Conservation (phyloP, 2,329 filamentous ascomycete genomes). For the Aspergillus candidus region DNA sequence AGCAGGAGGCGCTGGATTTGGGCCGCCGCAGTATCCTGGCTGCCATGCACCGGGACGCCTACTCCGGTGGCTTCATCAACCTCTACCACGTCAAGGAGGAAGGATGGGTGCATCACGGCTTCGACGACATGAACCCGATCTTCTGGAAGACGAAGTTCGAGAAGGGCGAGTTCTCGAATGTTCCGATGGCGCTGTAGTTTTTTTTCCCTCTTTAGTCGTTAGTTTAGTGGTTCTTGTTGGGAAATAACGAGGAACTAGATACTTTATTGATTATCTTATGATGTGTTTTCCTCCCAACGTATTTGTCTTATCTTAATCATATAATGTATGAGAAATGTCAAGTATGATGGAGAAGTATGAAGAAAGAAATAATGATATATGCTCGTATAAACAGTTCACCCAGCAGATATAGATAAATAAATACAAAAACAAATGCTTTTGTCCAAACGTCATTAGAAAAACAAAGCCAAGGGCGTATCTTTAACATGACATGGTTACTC, state of each 20-base stretch:
- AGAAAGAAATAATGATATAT: conserved; percentile 3
- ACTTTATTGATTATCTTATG: conserved; percentile 10
- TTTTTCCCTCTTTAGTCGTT: no score
- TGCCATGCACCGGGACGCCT: conserved; percentile 95
- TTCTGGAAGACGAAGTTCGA: conserved; percentile 99
- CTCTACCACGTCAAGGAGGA: conserved; percentile 98
- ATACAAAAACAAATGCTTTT: conserved; percentile 7
- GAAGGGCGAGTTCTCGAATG: conserved; percentile 97
- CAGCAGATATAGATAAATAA: conserved; percentile 8
- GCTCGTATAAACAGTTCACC: conserved; percentile 4
- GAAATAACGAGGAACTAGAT: not conserved
- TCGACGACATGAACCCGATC: conserved; percentile 96
- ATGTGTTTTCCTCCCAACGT: conserved; percentile 9
- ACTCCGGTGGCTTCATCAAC: conserved; percentile 97
- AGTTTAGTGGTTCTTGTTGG: no score
- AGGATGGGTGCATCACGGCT: conserved; percentile 98
- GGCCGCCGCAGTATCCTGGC: conserved; percentile 89
- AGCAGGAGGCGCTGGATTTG: conserved; percentile 84
- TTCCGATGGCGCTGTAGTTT: conserved; percentile 62
- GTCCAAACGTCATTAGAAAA: no score
- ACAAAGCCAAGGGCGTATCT: no score
- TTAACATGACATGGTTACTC: no score
- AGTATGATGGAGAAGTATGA: not conserved
- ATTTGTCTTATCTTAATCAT: conserved; percentile 8
- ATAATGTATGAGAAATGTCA: conserved; percentile 6